Conservation (phyloP, 169 alveolate genomes). For the Theileria equi region DNA sequence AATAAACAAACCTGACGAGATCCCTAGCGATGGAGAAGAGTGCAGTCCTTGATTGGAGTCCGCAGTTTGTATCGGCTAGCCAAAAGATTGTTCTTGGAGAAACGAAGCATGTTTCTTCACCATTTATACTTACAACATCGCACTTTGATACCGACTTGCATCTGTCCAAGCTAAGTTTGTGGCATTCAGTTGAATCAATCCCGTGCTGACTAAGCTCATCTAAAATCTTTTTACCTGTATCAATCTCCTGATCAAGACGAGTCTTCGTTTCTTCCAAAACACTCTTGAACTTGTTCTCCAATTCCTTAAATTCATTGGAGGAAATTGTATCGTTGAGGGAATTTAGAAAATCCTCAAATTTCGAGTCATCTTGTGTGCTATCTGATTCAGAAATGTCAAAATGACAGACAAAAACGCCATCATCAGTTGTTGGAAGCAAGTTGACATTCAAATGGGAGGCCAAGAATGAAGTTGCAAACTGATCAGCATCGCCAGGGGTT, state of each 20-base stretch:
- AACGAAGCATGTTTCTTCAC: conserved; percentile 54
- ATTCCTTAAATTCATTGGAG: conserved; percentile 35
- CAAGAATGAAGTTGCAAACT: conserved; percentile 34
- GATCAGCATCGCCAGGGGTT: conserved; percentile 7
- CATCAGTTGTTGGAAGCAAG: conserved; percentile 53
- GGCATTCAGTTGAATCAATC: conserved; percentile 35
- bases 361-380: conserved; percentile 19
- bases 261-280: conserved; percentile 7
- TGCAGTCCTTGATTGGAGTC: conserved; percentile 67
- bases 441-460: conserved; percentile 29
- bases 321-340: conserved; percentile 16
- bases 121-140: conserved; percentile 42
- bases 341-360: conserved; percentile 32
- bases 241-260: conserved; percentile 12
- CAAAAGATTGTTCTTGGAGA: conserved; percentile 62
- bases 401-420: conserved; percentile 49
- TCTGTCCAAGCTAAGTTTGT: conserved; percentile 19
- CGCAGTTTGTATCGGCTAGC: conserved; percentile 64
- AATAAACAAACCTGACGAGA: conserved; percentile 23
- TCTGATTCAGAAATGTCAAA: conserved; percentile 28
- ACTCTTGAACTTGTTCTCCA: conserved; percentile 29
- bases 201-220: conserved; percentile 55
- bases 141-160: conserved; percentile 55
- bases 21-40: conserved; percentile 56
- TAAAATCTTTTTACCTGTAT: conserved; percentile 31